Evolutionary conservation across 495 filamentous ascomycete species (phyloP), one percentile per base, ranked within the genome.

Genomic region (Poronia punctata): DNA sequence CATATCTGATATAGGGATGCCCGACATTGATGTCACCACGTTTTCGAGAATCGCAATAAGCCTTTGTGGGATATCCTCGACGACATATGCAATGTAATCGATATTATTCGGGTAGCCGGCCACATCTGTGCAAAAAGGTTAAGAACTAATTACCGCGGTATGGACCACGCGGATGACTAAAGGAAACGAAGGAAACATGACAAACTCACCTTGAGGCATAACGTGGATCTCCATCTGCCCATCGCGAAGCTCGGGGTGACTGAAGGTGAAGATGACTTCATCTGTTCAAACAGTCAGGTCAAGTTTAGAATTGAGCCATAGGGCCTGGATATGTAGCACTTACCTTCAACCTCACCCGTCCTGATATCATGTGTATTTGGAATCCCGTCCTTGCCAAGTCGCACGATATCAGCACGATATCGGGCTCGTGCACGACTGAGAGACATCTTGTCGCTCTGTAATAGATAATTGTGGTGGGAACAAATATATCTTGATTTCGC

Each of bases 201-300:
- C n/a, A 38, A 31, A 59, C 65, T 37, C 60, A 81, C 76, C 74
- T 54, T 74, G 64, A 4, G 80, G 60, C 6, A 79, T 56, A 11
- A 63, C 74, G 15, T 70, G 70, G 19, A 84, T 64, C 21, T 72
- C 59, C 25, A 82, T 56, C 7, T 46, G 36, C 3, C 49, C 38
- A 4, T 39, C 50, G 21, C 48, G 34, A 17, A 46, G 34, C 22
- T 21, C 36, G 18, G 64, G 56, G 11, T 53, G 35, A 1, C 46
- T 54, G 39, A 72, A 79, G 0, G 54, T 58, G 47, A 86, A 83
- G 3, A 62, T 68, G 45, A 87, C 69, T 22, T 75, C 74, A 19
- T 79, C 79, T 43, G n/a, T 18, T 7, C 4, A 35, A 6, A 25
- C 10, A 22, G n/a, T n/a, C n/a, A n/a, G n/a, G n/a, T n/a, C n/a